Evolutionary conservation across 306 rosid genomes (phyloP).

Genomic region (Rubus parviflorus): DNA sequence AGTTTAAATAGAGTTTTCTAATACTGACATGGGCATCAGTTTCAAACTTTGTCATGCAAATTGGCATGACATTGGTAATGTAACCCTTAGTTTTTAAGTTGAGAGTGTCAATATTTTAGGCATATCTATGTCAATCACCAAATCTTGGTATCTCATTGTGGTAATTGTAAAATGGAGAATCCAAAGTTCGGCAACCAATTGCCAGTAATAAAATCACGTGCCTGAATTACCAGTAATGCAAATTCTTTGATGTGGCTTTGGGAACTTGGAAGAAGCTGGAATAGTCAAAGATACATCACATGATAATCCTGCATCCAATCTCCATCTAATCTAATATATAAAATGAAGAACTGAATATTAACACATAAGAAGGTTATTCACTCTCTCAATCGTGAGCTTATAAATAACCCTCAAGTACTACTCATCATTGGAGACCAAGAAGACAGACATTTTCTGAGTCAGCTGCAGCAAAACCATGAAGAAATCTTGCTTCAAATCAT

Average conservation of each 20-base stretch:
- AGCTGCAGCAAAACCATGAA: conserved; percentile 50
- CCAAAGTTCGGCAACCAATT: conserved; percentile 65
- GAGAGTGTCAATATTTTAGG: conserved; percentile 16
- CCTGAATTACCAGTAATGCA: conserved; percentile 1
- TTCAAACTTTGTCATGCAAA: conserved; percentile 23
- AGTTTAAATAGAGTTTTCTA: neutral
- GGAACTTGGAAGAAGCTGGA: conserved; percentile 60
- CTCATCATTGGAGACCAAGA: conserved; percentile 40
- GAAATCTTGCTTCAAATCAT: conserved; percentile 37
- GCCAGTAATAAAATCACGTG: conserved; percentile 56
- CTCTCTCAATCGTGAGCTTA: conserved; percentile 16
- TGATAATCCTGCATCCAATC: conserved; percentile 50
- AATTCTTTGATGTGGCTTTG: conserved; percentile 57
- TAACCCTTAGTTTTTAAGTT: conserved; percentile 18
- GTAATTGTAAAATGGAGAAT: conserved; percentile 57
- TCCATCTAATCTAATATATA: conserved; percentile 22
- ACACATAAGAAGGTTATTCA: conserved; percentile 4
- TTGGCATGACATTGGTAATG: conserved; percentile 32
- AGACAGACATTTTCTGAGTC: conserved; percentile 46
- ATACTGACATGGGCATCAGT: neutral
- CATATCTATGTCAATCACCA: conserved; percentile 29
- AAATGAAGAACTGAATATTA: conserved; percentile 25
- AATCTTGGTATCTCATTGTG: conserved; percentile 30
- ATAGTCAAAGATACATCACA: conserved; percentile 78
- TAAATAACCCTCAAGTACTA: conserved; percentile 14